Evolutionary conservation across 768 basidiomycete species (phyloP).

Genomic region (Tulasnella sp.): DNA sequence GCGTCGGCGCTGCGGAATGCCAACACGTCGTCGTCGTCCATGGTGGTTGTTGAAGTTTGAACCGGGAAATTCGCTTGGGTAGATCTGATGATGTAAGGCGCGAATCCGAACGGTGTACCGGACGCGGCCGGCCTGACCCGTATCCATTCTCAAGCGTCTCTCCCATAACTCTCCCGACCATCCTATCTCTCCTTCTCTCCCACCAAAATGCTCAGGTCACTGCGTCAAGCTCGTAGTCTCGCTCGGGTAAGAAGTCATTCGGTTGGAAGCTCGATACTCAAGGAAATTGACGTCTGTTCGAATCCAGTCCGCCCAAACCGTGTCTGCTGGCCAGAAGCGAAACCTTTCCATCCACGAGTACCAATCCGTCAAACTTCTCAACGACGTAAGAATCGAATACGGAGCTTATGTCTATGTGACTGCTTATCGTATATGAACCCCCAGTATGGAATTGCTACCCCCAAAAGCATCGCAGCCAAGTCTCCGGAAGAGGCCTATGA

Average conservation of each 20-base stretch:
- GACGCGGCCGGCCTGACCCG: conserved; percentile 1
- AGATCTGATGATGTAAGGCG: background rate
- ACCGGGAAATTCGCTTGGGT: background rate
- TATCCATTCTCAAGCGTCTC: background rate
- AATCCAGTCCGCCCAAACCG: conserved; percentile 22
- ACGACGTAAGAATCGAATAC: conserved; percentile 49
- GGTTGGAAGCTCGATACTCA: background rate
- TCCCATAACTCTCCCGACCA: conserved; percentile 8
- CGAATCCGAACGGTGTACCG: background rate
- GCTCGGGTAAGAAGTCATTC: conserved; percentile 40
- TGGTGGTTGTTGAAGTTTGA: conserved; percentile 1
- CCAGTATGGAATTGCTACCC: conserved; percentile 92
- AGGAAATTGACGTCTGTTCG: background rate
- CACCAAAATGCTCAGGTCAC: conserved; percentile 53
- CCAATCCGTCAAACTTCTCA: conserved; percentile 89
- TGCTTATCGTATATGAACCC: background rate
- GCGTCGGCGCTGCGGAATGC: background rate
- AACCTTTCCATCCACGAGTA: conserved; percentile 97
- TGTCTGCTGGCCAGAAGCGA: conserved; percentile 74
- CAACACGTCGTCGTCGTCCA: conserved; percentile 6
- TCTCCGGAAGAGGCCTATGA: conserved; percentile 80
- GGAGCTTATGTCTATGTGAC: background rate
- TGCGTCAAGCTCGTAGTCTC: conserved; percentile 52
- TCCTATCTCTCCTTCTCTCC: conserved; percentile 18
- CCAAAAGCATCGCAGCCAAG: conserved; percentile 79